Conservation (phyloP, 441 rosid genomes). For the Pelargonium citronellum region DNA sequence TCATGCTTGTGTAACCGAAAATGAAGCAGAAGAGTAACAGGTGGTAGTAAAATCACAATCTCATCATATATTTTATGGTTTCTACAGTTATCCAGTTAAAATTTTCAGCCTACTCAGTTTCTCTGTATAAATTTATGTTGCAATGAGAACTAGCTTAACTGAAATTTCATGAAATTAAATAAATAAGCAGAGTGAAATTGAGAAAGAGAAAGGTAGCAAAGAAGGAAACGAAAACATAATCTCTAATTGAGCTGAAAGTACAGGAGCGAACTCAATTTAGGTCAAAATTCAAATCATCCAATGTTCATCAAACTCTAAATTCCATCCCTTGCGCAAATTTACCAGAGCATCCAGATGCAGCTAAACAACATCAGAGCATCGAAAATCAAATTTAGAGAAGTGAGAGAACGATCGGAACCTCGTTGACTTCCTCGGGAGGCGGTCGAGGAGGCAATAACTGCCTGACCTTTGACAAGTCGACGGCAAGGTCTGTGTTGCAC, state of each 20-base stretch:
- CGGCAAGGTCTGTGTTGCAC: constrained; percentile 75
- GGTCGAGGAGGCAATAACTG: constrained; percentile 43
- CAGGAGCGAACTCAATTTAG: not conserved
- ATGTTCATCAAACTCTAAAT: not conserved
- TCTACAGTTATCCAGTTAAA: too few species aligned
- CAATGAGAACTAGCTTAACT: too few species aligned
- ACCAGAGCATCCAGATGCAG: too few species aligned
- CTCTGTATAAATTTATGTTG: too few species aligned
- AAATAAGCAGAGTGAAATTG: too few species aligned
- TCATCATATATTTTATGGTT: too few species aligned
- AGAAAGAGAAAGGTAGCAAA: not conserved
- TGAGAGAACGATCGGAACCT: constrained; percentile 36
- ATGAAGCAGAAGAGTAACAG: too few species aligned
- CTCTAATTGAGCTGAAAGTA: not conserved
- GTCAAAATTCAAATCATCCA: not conserved
- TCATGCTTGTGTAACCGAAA: too few species aligned
- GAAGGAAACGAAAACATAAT: not conserved
- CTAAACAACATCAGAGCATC: not conserved
- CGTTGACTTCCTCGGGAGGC: constrained; percentile 84
- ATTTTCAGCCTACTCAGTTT: too few species aligned
- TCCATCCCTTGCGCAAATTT: too few species aligned
- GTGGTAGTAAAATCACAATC: too few species aligned
- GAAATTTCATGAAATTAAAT: too few species aligned
- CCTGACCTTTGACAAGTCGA: constrained; percentile 62
- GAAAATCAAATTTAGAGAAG: constrained; percentile 2